Conservation (phyloP, 2,329 filamentous ascomycete species). For the Apiospora hydei region DNA sequence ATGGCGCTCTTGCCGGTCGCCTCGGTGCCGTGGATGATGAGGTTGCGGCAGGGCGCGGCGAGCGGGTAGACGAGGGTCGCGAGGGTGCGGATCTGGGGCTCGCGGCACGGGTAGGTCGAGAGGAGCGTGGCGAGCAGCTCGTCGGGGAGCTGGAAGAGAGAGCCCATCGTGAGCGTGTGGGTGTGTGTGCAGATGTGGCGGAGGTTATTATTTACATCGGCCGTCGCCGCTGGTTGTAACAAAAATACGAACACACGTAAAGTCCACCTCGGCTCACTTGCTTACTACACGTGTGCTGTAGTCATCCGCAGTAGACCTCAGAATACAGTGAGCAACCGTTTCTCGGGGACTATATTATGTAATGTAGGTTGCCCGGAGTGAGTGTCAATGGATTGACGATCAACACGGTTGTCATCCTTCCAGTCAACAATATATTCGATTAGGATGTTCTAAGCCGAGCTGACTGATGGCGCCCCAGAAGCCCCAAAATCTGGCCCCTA, state of each 20-base stretch:
- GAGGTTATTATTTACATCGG: not conserved
- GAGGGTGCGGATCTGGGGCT: conserved; percentile 65
- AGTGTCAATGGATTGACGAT: too few relatives aligned
- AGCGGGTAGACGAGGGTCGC: conserved; percentile 66
- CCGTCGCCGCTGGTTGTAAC: not conserved
- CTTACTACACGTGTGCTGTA: conserved; percentile 11
- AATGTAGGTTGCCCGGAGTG: too few relatives aligned
- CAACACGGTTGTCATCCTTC: too few relatives aligned
- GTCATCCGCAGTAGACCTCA: too few relatives aligned
- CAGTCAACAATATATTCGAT: too few relatives aligned
- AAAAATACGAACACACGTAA: not conserved
- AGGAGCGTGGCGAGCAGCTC: conserved; percentile 56
- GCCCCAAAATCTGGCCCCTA: not conserved
- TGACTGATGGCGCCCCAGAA: not conserved
- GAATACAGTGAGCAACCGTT: not conserved
- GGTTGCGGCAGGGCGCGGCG: conserved; percentile 73
- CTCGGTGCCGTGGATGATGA: conserved; percentile 85
- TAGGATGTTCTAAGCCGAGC: not conserved
- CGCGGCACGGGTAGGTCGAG: conserved; percentile 62
- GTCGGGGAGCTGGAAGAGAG: conserved; percentile 60
- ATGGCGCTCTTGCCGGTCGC: conserved; percentile 87
- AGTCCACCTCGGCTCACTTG: not conserved
- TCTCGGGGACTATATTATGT: too few relatives aligned
- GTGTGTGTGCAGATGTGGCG: not conserved
- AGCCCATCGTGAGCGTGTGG: conserved; percentile 31